Evolutionary conservation across 2,329 filamentous ascomycete species (phyloP).

Genomic region (Colletotrichum paranaense): DNA sequence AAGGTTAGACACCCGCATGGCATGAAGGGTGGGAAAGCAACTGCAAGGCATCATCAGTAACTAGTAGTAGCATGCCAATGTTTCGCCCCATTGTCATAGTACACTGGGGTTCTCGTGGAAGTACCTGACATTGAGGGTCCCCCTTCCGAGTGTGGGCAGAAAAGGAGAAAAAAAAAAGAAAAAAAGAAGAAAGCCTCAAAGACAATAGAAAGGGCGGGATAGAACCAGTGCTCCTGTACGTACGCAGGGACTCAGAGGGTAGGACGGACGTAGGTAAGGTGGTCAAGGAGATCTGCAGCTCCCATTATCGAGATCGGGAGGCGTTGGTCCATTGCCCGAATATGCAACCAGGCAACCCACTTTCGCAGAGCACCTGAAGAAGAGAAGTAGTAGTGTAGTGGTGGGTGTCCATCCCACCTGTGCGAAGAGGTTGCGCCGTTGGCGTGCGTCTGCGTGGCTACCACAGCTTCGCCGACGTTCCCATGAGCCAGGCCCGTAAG

Average conservation of each 20-base stretch:
- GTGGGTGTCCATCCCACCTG: neutral
- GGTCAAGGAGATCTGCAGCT: conserved; percentile 21
- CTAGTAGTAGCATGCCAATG: neutral
- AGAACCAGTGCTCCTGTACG: neutral
- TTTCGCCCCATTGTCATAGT: neutral
- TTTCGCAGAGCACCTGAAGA: neutral
- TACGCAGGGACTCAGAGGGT: too few species aligned
- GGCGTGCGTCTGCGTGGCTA: neutral
- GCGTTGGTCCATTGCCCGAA: neutral
- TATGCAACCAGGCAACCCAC: neutral
- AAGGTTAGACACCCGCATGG: neutral
- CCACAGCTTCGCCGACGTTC: neutral
- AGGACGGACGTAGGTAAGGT: neutral
- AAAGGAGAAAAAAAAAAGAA: neutral
- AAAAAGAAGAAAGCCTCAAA: neutral
- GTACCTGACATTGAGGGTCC: too few species aligned
- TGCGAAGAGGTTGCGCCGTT: neutral
- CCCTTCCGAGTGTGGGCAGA: neutral
- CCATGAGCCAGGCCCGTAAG: neutral
- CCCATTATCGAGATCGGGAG: conserved; percentile 24
- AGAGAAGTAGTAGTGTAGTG: too few species aligned
- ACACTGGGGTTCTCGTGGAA: neutral
- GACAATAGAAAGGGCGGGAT: neutral
- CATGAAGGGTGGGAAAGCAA: neutral
- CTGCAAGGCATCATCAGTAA: conserved; percentile 1